phyloP scores from a whole-genome alignment of 306 rosid genomes.

The Cucurbita ficifolia region DNA sequence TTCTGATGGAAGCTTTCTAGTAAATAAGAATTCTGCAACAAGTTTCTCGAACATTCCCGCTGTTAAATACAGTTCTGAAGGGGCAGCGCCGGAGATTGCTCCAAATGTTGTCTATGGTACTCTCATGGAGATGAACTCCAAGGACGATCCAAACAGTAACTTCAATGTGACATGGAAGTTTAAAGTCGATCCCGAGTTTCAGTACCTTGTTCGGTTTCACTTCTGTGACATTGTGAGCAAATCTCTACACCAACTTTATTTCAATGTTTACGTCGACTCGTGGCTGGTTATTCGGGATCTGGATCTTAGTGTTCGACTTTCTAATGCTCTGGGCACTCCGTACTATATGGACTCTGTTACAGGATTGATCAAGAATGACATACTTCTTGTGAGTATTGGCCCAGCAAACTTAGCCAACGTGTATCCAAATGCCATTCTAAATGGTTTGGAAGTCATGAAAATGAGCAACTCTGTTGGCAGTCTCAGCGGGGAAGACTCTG shows the following conservation, averaged over 20 bases:
- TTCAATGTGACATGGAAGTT: conserved; percentile 80
- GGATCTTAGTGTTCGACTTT: conserved; percentile 18
- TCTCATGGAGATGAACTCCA: conserved; percentile 39
- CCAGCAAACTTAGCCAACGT: conserved; percentile 22
- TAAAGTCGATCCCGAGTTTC: conserved; percentile 53
- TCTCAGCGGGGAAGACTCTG: conserved; percentile 27
- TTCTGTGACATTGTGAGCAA: conserved; percentile 60
- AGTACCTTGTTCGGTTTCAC: conserved; percentile 75
- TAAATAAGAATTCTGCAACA: conserved; percentile 19
- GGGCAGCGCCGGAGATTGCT: conserved; percentile 44
- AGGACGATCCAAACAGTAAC: conserved; percentile 25
- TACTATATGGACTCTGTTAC: conserved; percentile 42
- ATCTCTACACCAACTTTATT: conserved; percentile 44
- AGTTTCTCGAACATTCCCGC: conserved; percentile 34
- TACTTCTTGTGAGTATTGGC: conserved; percentile 52
- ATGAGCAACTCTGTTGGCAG: conserved; percentile 64
- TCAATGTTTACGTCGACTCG: conserved; percentile 54
- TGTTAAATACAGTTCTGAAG: conserved; percentile 30
- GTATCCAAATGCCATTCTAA: conserved; percentile 69
- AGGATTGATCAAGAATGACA: conserved; percentile 13
- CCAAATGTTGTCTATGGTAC: conserved; percentile 69
- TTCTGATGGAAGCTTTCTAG: conserved; percentile 37
- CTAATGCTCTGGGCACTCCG: conserved; percentile 34
- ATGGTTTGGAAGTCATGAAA: conserved; percentile 92
- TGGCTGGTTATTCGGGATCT: conserved; percentile 27